Percentiles rank a stretch among this genome's conserved stretches.
phyloP scores from a whole-genome alignment of 2,329 filamentous ascomycete genomes.

The Trichophyton verrucosum region DNA sequence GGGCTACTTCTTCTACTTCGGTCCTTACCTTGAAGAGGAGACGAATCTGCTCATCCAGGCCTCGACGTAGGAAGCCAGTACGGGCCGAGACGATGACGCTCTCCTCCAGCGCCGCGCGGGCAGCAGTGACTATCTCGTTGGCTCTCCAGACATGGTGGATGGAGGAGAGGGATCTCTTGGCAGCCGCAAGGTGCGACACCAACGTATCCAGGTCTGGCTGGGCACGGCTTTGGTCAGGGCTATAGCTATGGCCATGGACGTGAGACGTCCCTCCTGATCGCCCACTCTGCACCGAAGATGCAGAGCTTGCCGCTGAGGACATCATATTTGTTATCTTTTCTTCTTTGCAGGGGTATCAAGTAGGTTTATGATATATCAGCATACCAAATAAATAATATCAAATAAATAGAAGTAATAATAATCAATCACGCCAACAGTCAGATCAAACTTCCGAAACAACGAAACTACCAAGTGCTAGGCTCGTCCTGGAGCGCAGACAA shows the following conservation, averaged over 20 bases:
- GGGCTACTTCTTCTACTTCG: constrained; percentile 33
- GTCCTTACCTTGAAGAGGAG: constrained; percentile 33
- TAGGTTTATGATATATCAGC: not conserved
- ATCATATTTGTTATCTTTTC: not conserved
- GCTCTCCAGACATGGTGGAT: constrained; percentile 73
- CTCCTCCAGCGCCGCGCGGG: constrained; percentile 64
- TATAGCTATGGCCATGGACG: no score
- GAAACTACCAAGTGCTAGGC: no score
- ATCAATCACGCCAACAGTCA: no score
- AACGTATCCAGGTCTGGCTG: constrained; percentile 53
- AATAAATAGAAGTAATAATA: no score
- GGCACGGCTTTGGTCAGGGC: no score
- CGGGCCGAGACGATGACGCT: constrained; percentile 60
- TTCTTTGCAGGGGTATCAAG: not conserved
- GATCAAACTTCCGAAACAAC: no score
- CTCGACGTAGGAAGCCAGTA: constrained; percentile 53
- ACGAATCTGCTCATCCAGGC: constrained; percentile 42
- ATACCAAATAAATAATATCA: not conserved
- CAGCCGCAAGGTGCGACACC: constrained; percentile 69
- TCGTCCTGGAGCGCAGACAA: no score
- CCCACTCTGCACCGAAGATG: not conserved
- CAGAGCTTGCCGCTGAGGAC: constrained; percentile 5
- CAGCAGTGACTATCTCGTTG: constrained; percentile 69
- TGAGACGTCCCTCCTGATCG: not conserved
- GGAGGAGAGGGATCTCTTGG: constrained; percentile 76